Base-by-base conservation (phyloP, 2,329 filamentous ascomycete species). In the Aureobasidium subglaciale region DNA sequence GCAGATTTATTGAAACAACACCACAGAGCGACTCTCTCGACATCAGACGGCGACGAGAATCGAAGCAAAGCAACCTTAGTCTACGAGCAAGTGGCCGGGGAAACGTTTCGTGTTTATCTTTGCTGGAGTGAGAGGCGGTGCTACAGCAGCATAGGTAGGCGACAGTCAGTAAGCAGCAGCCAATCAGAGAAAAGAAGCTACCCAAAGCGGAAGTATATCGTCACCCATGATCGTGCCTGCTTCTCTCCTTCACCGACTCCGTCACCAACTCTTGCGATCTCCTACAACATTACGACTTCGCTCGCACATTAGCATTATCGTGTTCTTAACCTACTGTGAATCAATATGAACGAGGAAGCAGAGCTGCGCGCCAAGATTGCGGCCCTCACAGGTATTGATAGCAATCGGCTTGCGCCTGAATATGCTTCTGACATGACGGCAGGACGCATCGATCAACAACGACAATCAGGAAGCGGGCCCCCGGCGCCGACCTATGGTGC, bases 291-390 rank as follows among this genome's bases (percentile, higher is more conserved):
- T 3, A 22, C 32, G 20, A 48, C 29, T 7, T 8, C 5, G n/a
- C 6, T 16, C 7, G 18, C 18, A 34, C 6, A 34, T 16, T 6
- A 13, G 15, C 15, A 7, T 48, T 10, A 11, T 10, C 30, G 43
- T 35, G 13, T 25, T 35, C 35, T 30, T 48, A 48, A 34, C 29
- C 30, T 35, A 2, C 25, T 40, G 48, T n/a, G 11, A 10, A 32
- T 15, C 48, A 24, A 41, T 2, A 60, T 60, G 59, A 57, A 37
- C 32, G 59, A 60, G 40, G 59, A 60, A 18, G 59, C 59, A 27
- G 59, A 58, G 34, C 55, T 60, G 11, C 59, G 55, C 30, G 59
- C 59, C 24, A 58, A 56, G n/a, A 60, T 60, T 20, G 59, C 59
- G 13, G 59, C 56, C 10, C 45, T 60, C 7, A 32, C 56, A 42